Conservation (phyloP, 306 rosid species). For the Crataegus laevigata region DNA sequence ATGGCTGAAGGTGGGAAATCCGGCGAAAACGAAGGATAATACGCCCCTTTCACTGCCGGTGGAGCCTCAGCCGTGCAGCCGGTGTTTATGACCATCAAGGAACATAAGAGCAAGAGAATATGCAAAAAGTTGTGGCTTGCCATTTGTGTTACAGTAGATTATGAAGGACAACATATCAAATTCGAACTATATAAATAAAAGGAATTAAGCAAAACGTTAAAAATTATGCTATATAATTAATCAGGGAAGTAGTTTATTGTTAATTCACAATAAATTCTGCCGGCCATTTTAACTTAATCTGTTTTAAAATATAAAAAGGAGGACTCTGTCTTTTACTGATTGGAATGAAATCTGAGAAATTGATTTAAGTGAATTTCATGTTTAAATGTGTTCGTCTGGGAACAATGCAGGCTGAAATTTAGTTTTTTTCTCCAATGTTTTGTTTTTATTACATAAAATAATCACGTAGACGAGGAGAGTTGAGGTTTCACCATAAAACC, state of each 20-base stretch:
- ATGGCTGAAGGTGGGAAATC: conserved; percentile 53
- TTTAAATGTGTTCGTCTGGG: neutral
- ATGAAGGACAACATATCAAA: neutral
- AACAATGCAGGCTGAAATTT: neutral
- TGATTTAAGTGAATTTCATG: neutral
- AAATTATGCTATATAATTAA: neutral
- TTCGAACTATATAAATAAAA: neutral
- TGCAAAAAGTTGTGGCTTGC: conserved; percentile 7
- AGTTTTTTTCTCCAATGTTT: neutral
- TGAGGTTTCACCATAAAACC: no score
- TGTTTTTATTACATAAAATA: neutral
- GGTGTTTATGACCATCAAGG: neutral
- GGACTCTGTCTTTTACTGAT: neutral
- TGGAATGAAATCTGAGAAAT: neutral
- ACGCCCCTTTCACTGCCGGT: conserved; percentile 38
- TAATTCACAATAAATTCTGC: neutral
- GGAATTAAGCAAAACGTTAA: neutral
- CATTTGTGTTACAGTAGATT: neutral
- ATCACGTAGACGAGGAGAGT: neutral
- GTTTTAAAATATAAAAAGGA: neutral
- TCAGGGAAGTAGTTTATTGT: neutral
- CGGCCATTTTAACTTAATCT: conserved; percentile 17
- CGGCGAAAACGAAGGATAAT: conserved; percentile 37
- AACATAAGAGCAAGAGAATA: neutral
- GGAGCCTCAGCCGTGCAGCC: neutral